Evolutionary conservation across 495 filamentous ascomycete genomes (phyloP), one percentile per base, ranked within the genome.

Genomic region (Aspergillus ellipticus): DNA sequence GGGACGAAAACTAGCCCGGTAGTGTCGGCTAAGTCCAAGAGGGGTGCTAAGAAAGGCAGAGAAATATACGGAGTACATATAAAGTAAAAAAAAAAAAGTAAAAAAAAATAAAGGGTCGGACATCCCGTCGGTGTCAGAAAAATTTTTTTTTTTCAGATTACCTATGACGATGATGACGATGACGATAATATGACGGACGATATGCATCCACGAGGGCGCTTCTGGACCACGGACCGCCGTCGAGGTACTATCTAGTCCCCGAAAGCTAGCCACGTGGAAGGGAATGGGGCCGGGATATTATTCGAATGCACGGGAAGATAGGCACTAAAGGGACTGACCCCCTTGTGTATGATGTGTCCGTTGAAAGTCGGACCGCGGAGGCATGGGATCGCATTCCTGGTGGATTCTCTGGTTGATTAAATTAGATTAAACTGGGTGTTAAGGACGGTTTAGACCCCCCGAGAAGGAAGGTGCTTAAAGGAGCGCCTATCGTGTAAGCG

Each of bases 231-330:
- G 53, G 53, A 45, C 53, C 53, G 43, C 43, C 35, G 35, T 39
- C 35, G 11, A 39, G 35, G 11, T 33, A 20, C 24, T 47, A n/a
- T n/a, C 10, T 22, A 52, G 51, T 53, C 39, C 41, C 45, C 45
- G 45, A 48, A 22, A 48, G 13, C 45, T 53, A 45, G 51, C 28
- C 24, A 61, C 59, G 59, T 61, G 59, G 59, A 39, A 55, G 28
- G 24, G 28, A 50, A 54, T 31, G 51, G 59, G 54, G 42, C 41
- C 48, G 51, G 59, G 46, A 43, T 1, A 57, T 51, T 43, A 31
- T 39, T 41, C 13, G 29, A 37, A 51, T 5, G 28, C 8, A 26
- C 10, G 51, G 21, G 35, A 5, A 28, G 24, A 28, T 28, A 28
- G 4, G 4, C 24, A 42, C 4, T 35, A 11, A 20, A 20, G 4